Evolutionary conservation across 1,139 yeast genomes (phyloP).

Genomic region (Candida freyschussii): DNA sequence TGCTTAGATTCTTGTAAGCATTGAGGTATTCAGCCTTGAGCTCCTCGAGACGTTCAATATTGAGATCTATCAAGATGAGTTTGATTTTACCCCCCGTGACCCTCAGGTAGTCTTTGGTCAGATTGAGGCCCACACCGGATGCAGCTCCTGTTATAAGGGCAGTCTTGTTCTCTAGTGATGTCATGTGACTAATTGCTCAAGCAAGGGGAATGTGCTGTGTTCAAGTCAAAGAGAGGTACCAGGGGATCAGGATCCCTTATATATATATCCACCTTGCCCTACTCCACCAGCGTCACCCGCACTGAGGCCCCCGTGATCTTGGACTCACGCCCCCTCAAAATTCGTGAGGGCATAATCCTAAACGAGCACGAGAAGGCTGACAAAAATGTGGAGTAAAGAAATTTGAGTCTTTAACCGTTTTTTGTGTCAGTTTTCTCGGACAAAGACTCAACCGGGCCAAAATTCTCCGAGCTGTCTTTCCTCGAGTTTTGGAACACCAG

Average conservation of each 20-base stretch:
- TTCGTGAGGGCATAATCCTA: too few species aligned
- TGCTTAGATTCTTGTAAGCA: slow-evolving; percentile 7
- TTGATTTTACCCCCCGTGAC: slow-evolving; percentile 17
- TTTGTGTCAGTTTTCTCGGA: background rate
- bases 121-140: slow-evolving; percentile 20
- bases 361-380: too few species aligned
- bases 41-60: slow-evolving; percentile 7
- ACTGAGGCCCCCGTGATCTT: too few species aligned
- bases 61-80: slow-evolving; percentile 20
- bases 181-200: too few species aligned
- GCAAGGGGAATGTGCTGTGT: too few species aligned
- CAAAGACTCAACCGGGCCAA: background rate
- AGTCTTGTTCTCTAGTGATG: slow-evolving; percentile 11
- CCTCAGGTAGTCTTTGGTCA: slow-evolving; percentile 16
- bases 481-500: background rate
- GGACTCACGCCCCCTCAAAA: too few species aligned
- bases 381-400: background rate
- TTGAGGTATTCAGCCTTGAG: slow-evolving; percentile 27
- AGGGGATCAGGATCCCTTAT: too few species aligned
- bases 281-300: too few species aligned
- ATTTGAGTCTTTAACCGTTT: background rate
- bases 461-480: background rate
- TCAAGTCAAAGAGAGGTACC: too few species aligned
- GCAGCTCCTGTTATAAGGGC: slow-evolving; percentile 24
- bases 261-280: too few species aligned